Evolutionary conservation across 2,329 filamentous ascomycete species (phyloP).

Genomic region (Cercospora beticola): DNA sequence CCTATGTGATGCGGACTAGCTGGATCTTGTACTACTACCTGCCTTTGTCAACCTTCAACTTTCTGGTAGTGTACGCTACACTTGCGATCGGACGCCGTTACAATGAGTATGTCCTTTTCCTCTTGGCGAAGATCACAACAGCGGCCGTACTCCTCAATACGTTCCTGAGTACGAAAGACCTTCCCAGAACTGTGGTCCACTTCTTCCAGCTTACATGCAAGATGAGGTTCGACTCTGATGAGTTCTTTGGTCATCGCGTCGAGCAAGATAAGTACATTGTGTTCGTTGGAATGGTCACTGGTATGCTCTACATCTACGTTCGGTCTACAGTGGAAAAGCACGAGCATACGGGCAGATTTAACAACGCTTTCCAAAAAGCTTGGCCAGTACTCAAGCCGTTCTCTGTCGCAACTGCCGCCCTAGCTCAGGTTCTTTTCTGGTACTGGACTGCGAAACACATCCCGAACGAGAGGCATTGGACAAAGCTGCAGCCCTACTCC

Average conservation of each 20-base stretch:
- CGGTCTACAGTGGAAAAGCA: conserved; percentile 22
- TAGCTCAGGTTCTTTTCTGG: conserved; percentile 37
- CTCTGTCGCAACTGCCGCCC: conserved; percentile 8
- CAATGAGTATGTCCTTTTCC: conserved; percentile 47
- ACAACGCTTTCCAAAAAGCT: conserved; percentile 18
- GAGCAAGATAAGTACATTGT: conserved; percentile 56
- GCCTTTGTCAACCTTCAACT: conserved; percentile 62
- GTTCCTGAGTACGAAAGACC: conserved; percentile 41
- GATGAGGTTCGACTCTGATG: conserved; percentile 51
- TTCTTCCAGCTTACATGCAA: conserved; percentile 46
- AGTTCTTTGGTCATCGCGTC: conserved; percentile 53
- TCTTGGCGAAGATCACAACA: conserved; percentile 51
- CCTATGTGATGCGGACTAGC: conserved; percentile 57
- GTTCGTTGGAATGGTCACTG: conserved; percentile 57
- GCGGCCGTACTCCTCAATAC: conserved; percentile 46
- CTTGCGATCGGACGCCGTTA: conserved; percentile 45
- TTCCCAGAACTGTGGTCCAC: conserved; percentile 46
- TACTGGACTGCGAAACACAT: conserved; percentile 31
- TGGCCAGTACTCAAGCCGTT: conserved; percentile 27
- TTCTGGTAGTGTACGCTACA: conserved; percentile 57
- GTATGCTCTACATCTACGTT: conserved; percentile 43
- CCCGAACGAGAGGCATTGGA: conserved; percentile 47
- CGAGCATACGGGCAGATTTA: conserved; percentile 5
- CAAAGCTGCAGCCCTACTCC: conserved; percentile 54
- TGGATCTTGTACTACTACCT: conserved; percentile 62